phyloP scores from a whole-genome alignment of 78 protist genomes.

The Bigelowiella natans region DNA sequence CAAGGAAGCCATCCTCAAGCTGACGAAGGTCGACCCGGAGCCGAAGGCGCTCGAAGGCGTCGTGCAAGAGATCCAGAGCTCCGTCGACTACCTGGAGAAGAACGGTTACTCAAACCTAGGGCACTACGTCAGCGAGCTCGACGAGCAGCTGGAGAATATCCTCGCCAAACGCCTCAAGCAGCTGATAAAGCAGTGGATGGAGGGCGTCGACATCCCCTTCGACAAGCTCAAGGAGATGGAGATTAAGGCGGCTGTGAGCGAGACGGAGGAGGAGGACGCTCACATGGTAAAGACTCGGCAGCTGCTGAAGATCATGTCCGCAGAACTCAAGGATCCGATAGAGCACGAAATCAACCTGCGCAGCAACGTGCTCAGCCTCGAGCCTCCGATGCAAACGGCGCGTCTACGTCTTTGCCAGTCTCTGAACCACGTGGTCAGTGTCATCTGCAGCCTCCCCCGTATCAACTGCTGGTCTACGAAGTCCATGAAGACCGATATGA shows the following conservation, averaged over 20 bases:
- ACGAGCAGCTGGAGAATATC: not conserved
- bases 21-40: not conserved
- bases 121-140: not conserved
- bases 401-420: not conserved
- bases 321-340: not conserved
- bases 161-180: not conserved
- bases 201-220: not conserved
- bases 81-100: not conserved
- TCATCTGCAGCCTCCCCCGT: not conserved
- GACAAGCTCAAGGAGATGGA: not conserved
- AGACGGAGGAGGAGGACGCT: not conserved
- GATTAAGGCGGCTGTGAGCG: not conserved
- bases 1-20: not conserved
- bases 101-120: not conserved
- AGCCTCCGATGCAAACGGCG: not conserved
- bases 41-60: not conserved
- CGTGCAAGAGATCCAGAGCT: not conserved
- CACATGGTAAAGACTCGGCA: not conserved
- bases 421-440: not conserved
- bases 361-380: not conserved
- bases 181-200: not conserved
- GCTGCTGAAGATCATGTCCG: not conserved
- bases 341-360: not conserved
- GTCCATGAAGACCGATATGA: not conserved
- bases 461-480: not conserved